Base-by-base conservation (phyloP, 73 alveolate genomes). In the Blepharisma stoltei region DNA sequence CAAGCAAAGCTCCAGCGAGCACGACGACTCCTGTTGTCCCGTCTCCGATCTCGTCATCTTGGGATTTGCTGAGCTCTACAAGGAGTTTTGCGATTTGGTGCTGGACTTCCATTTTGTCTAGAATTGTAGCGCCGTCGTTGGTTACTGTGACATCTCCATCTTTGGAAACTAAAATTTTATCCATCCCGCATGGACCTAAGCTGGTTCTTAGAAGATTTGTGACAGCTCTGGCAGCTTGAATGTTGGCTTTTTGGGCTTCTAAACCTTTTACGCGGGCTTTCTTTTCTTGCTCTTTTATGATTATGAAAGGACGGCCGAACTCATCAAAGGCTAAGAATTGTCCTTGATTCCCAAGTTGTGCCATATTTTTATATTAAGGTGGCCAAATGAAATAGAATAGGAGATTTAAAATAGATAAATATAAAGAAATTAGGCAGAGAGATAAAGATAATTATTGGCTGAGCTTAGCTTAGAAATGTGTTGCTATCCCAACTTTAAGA, bases 21-120 rank as follows among this genome's bases (percentile, higher is more conserved):
- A 97, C 99, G 18, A 97, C 99, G 50, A 97, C 98, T 6, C 99
- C 99, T 9, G 99, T 97, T 80, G 99, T 97, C 67, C 99, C 99
- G 83, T 97, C 99, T 7, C 99, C 99, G 25, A 95, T 94, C 83
- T 97, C 99, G 66, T 93, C 88, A 76, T 97, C 99, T 93, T 97
- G 97, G 54, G 98, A 88, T 77, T 93, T 82, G 23, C 99, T 94
- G 75, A 97, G 96, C 86, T 97, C 99, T 6, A 96, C 99, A 79
- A 97, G 89, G 55, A 97, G 88, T 86, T 91, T 94, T 54, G 99
- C 99, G 60, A 95, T 89, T 75, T 97, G 97, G 86, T 90, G 98
- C 71, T 50, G 7, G 23, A 83, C 90, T 32, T 83, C 87, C 99
- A 97, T 97, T 83, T 94, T 86, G 54, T 97, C 99, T 54, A 97